phyloP scores from a whole-genome alignment of 2,329 filamentous ascomycete genomes.

The Apiospora saccharicola region DNA sequence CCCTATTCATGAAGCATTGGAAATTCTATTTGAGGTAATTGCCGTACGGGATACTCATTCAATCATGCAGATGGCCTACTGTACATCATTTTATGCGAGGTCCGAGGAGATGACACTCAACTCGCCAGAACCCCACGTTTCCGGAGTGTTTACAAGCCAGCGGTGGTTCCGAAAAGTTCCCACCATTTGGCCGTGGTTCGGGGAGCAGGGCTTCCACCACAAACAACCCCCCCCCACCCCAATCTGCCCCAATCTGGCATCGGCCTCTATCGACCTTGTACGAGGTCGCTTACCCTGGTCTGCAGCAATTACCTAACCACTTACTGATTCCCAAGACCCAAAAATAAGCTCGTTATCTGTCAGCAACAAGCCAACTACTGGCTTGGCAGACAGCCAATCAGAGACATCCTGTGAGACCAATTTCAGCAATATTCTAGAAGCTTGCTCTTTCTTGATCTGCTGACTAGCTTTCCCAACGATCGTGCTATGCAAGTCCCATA shows the following conservation, averaged over 20 bases:
- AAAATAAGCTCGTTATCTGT: not conserved
- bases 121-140: no score
- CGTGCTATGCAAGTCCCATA: no score
- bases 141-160: not conserved
- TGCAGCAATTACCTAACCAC: not conserved
- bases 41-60: not conserved
- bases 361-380: not conserved
- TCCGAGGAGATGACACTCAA: no score
- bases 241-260: not conserved
- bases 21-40: not conserved
- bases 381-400: not conserved
- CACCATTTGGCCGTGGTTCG: not conserved
- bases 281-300: not conserved
- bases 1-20: not conserved
- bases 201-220: not conserved
- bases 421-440: not conserved
- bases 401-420: no score
- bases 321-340: not conserved
- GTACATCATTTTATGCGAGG: no score
- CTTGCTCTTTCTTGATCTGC: not conserved
- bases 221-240: no score
- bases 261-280: not conserved
- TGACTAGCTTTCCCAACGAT: not conserved
- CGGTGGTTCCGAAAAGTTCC: not conserved
- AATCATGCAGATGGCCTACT: not conserved